Conservation (phyloP, 2,329 filamentous ascomycete genomes). For the Colletotrichum gloeosporioides region DNA sequence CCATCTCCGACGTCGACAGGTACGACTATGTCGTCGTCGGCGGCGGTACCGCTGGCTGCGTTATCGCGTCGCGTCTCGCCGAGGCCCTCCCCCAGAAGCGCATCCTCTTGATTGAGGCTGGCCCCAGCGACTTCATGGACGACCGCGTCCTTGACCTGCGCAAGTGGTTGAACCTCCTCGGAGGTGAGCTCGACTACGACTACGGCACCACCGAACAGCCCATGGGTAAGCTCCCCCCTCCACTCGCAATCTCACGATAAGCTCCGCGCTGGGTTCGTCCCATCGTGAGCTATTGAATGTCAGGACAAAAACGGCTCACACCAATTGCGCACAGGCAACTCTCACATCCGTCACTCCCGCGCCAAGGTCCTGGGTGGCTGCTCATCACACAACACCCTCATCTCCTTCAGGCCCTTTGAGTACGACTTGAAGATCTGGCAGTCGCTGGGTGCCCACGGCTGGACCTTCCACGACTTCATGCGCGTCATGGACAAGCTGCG, state of each 20-base stretch:
- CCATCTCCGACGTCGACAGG: conserved; percentile 66
- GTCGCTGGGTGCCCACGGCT: conserved; percentile 79
- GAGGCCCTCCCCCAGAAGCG: conserved; percentile 84
- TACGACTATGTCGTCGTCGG: conserved; percentile 89
- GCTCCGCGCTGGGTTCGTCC: neutral
- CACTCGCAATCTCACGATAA: neutral
- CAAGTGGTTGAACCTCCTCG: conserved; percentile 84
- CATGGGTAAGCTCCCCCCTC: conserved; percentile 56
- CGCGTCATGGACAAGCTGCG: conserved; percentile 82
- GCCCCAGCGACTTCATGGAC: conserved; percentile 88
- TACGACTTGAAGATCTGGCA: conserved; percentile 90
- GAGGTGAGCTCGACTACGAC: conserved; percentile 89
- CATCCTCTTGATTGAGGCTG: conserved; percentile 85
- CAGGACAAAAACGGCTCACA: neutral
- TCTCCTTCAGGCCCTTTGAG: conserved; percentile 90
- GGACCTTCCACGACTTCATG: conserved; percentile 86
- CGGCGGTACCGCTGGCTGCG: conserved; percentile 86
- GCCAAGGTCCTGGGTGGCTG: conserved; percentile 93
- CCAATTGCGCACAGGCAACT: conserved; percentile 68
- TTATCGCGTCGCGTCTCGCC: conserved; percentile 79
- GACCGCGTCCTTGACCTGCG: conserved; percentile 86
- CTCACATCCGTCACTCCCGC: conserved; percentile 87
- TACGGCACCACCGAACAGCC: conserved; percentile 90
- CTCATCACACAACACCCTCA: conserved; percentile 92
- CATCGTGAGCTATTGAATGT: neutral